These are phyloP conservation scores for Phytophthora uliginosa DNA, from an alignment of 352 stramenopile species.

Conservation along the genomic window DNA sequence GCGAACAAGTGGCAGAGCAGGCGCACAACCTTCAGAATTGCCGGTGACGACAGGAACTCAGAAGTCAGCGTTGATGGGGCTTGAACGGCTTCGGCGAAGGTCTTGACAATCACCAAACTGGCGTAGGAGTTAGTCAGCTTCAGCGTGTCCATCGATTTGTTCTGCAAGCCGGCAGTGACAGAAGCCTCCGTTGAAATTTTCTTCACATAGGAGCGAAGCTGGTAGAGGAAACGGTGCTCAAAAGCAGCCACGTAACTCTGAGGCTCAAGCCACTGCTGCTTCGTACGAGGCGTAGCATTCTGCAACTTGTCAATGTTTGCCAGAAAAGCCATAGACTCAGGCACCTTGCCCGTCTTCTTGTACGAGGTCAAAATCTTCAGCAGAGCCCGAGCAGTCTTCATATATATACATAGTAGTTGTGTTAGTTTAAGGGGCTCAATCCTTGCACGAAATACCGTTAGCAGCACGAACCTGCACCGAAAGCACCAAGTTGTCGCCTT, in stretches of 20 bases:
- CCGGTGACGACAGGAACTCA: conserved; percentile 37
- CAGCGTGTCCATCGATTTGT: conserved; percentile 66
- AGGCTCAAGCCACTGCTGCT: conserved; percentile 53
- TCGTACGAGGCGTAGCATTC: conserved; percentile 33
- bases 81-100: conserved; percentile 56
- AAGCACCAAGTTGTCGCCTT: conserved; percentile 97
- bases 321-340: conserved; percentile 52
- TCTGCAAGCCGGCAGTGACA: conserved; percentile 52
- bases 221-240: conserved; percentile 66
- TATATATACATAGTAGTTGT: neutral
- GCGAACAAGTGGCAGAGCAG: conserved; percentile 77
- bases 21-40: conserved; percentile 54
- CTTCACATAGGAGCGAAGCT: conserved; percentile 53
- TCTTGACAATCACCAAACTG: conserved; percentile 59
- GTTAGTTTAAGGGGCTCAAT: neutral
- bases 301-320: conserved; percentile 47
- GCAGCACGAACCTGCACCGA: conserved; percentile 80
- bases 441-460: neutral
- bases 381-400: conserved; percentile 49
- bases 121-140: conserved; percentile 67
- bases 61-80: conserved; percentile 38
- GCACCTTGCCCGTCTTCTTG: conserved; percentile 34
- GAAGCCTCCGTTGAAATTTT: conserved; percentile 43
- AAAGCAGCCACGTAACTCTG: conserved; percentile 57
- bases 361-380: conserved; percentile 56